Conservation (phyloP, 176 grass and related monocot genomes). For the Paspalum notatum region DNA sequence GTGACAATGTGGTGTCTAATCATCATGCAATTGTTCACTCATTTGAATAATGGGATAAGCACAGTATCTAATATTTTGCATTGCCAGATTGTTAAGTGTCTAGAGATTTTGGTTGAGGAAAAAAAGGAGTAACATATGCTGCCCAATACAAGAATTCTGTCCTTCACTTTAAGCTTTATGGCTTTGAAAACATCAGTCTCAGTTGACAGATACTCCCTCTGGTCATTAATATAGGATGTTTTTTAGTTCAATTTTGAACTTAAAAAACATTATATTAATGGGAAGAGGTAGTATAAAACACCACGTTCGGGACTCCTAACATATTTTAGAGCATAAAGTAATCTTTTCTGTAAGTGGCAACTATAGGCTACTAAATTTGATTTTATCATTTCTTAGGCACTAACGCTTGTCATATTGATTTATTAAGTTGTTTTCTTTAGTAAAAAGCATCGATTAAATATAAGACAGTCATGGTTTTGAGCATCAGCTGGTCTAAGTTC, state of each 20-base stretch:
- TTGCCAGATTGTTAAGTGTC: slow-evolving; percentile 16
- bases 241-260: no score
- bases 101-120: not conserved
- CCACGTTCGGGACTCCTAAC: no score
- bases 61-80: not conserved
- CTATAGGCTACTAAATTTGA: slow-evolving; percentile 30
- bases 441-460: slow-evolving; percentile 22
- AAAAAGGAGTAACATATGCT: no score
- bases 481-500: slow-evolving; percentile 21
- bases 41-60: not conserved
- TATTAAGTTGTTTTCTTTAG: slow-evolving; percentile 31
- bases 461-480: slow-evolving; percentile 27
- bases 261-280: no score
- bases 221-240: no score
- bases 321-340: no score
- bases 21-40: slow-evolving; percentile 9
- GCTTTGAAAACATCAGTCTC: no score
- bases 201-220: no score
- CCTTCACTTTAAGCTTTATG: no score
- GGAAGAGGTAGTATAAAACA: no score
- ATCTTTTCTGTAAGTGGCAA: no score
- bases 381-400: slow-evolving; percentile 12
- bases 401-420: slow-evolving; percentile 15
- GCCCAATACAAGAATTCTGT: no score
- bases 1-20: slow-evolving; percentile 48